Evolutionary conservation across 148 eudicot genomes (phyloP).

Genomic region (Bassia scoparia): DNA sequence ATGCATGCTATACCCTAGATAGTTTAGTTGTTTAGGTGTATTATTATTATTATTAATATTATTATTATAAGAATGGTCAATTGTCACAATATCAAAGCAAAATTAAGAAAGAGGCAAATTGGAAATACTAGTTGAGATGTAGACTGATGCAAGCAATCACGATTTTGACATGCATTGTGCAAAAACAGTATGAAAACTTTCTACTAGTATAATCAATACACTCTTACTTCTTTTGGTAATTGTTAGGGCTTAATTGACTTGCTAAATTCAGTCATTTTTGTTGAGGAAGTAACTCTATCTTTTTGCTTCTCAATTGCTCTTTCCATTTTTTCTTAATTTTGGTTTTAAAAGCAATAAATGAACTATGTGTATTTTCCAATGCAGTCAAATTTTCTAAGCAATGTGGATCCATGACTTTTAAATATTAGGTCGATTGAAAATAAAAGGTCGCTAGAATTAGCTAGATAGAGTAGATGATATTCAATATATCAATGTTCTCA

Average conservation of each 20-base stretch:
- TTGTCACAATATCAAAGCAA: background rate
- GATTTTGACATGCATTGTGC: conserved; percentile 9
- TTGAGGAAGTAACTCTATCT: conserved; percentile 3
- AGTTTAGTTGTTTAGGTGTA: conserved; percentile 8
- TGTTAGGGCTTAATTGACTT: background rate
- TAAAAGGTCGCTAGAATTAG: no score
- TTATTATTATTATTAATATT: no score
- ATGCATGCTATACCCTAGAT: no score
- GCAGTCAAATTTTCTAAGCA: no score
- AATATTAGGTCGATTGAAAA: no score
- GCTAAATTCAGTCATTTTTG: conserved; percentile 11
- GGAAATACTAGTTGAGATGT: background rate
- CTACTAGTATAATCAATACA: conserved; percentile 3
- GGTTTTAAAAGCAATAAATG: background rate
- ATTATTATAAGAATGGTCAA: conserved; percentile 13
- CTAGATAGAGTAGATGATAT: no score
- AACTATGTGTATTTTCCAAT: no score
- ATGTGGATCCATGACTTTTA: no score
- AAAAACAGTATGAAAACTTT: background rate
- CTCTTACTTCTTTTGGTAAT: background rate
- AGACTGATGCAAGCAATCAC: conserved; percentile 11
- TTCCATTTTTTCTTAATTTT: background rate
- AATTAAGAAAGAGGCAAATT: conserved; percentile 6
- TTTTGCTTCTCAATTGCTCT: background rate
- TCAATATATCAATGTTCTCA: no score